phyloP scores from a whole-genome alignment of 371 early-diverging fungal genomes.

The Mortierella sp. region DNA sequence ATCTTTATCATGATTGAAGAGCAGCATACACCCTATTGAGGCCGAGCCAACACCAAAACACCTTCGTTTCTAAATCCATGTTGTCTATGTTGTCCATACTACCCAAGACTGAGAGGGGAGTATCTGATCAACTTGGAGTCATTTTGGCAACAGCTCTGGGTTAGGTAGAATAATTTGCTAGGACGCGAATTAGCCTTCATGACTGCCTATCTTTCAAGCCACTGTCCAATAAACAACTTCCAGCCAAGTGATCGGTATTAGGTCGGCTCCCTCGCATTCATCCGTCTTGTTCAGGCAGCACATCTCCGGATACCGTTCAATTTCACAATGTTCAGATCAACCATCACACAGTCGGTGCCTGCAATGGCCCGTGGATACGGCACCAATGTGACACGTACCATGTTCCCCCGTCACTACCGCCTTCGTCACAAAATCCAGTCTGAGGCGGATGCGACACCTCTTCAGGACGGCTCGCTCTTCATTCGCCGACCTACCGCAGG shows the following conservation, averaged over 20 bases:
- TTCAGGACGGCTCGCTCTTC: conserved; percentile 46
- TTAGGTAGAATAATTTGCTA: too few relatives aligned
- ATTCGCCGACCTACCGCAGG: conserved; percentile 48
- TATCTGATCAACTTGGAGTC: too few relatives aligned
- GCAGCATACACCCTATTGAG: too few relatives aligned
- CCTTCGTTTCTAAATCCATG: too few relatives aligned
- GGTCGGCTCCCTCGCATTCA: background rate
- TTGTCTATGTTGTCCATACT: too few relatives aligned
- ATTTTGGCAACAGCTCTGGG: too few relatives aligned
- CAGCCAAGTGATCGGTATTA: background rate
- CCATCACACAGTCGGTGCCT: conserved; percentile 23
- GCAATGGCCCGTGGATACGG: conserved; percentile 40
- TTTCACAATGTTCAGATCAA: conserved; percentile 23
- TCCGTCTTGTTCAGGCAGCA: background rate
- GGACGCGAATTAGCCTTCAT: too few relatives aligned
- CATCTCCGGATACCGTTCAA: background rate
- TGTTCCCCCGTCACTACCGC: conserved; percentile 51
- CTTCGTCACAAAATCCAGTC: conserved; percentile 38
- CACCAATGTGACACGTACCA: conserved; percentile 44
- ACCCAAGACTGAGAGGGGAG: too few relatives aligned
- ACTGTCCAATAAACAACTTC: background rate
- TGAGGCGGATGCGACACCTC: conserved; percentile 31
- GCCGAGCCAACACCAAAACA: too few relatives aligned
- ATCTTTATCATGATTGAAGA: too few relatives aligned
- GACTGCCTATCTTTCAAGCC: background rate